phyloP scores from a whole-genome alignment of 257 asterid species.

The Solanum paucissectum region DNA sequence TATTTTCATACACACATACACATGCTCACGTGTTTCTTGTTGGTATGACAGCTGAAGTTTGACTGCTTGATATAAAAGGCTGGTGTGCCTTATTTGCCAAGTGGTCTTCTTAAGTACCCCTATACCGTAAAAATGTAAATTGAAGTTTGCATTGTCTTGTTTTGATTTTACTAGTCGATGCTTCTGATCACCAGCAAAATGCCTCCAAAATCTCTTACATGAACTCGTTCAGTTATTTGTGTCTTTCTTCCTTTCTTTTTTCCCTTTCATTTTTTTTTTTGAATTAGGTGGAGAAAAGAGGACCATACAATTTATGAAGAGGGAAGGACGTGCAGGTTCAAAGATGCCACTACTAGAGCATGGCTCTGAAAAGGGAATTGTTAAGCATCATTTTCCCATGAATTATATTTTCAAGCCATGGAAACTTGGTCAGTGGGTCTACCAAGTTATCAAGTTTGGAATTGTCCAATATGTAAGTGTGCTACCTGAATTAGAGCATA shows the following conservation, averaged over 20 bases:
- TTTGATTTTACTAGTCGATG: not conserved
- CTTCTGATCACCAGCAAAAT: not conserved
- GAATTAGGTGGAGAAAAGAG: constrained; percentile 59
- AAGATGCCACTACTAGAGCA: constrained; percentile 71
- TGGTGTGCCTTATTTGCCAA: not conserved
- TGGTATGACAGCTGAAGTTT: not conserved
- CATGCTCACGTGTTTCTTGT: not conserved
- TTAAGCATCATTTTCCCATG: constrained; percentile 84
- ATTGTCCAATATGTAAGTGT: constrained; percentile 92
- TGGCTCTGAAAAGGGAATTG: constrained; percentile 65
- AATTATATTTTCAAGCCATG: constrained; percentile 78
- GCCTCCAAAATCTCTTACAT: not conserved
- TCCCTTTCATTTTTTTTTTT: not conserved
- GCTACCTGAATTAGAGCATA: not conserved
- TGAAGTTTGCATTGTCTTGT: not conserved
- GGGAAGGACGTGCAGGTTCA: constrained; percentile 76
- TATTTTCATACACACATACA: not conserved
- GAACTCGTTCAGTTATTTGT: not conserved
- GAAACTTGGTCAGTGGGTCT: constrained; percentile 84
- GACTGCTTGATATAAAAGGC: not conserved
- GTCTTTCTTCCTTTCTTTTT: not conserved
- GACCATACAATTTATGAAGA: constrained; percentile 72
- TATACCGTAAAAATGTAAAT: not conserved
- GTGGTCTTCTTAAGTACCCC: not conserved
- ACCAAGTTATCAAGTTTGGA: constrained; percentile 92